phyloP scores from a whole-genome alignment of 2,329 filamentous ascomycete species.

The Alternaria triticina region DNA sequence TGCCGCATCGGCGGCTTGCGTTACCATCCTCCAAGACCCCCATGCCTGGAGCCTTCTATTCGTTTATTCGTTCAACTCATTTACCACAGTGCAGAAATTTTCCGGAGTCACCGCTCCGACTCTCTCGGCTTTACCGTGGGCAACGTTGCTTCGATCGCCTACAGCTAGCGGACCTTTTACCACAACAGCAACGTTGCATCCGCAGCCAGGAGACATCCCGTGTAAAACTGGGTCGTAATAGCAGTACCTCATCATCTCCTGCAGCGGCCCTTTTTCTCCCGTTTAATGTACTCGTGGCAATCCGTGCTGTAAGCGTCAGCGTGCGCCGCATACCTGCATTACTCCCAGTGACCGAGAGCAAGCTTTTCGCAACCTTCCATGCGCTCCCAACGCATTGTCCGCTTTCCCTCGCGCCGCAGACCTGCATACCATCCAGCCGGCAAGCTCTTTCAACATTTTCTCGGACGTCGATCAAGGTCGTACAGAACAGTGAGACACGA shows the following conservation, averaged over 20 bases:
- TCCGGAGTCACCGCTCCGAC: neutral
- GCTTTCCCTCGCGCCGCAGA: neutral
- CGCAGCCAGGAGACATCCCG: neutral
- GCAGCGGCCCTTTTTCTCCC: neutral
- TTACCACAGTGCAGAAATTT: neutral
- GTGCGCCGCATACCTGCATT: conserved; percentile 6
- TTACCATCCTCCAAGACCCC: neutral
- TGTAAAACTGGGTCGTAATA: neutral
- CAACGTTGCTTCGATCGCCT: neutral
- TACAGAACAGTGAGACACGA: conserved; percentile 15
- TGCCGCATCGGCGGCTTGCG: neutral
- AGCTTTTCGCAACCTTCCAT: neutral
- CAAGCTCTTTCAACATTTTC: neutral
- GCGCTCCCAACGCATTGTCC: neutral
- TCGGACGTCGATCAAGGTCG: conserved; percentile 10
- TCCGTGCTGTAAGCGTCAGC: conserved; percentile 10
- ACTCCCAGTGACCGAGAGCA: neutral
- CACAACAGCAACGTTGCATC: conserved; percentile 4
- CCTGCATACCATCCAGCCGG: neutral
- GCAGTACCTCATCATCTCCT: neutral
- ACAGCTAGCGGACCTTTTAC: conserved; percentile 1
- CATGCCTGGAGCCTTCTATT: neutral
- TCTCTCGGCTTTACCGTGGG: neutral
- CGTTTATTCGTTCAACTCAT: neutral
- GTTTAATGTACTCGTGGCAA: conserved; percentile 1